Conservation (phyloP, 331 rosid genomes). For the Quercus tomentella region DNA sequence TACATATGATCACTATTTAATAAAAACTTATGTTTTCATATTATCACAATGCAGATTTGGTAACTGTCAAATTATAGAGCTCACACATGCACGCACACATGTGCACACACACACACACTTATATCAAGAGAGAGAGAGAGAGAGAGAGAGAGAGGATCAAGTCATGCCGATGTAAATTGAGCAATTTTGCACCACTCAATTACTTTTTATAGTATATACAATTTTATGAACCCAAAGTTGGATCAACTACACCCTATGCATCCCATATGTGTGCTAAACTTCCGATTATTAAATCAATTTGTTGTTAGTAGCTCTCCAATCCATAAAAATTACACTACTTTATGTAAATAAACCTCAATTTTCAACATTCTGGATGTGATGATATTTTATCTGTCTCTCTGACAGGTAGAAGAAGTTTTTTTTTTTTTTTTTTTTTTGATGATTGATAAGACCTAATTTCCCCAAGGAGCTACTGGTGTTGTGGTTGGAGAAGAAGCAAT, state of each 20-base stretch:
- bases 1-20: background rate
- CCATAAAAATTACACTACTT: background rate
- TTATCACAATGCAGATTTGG: no score
- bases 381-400: background rate
- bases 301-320: background rate
- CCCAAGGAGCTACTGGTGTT: constrained; percentile 67
- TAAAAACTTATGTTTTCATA: background rate
- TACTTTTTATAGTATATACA: background rate
- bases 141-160: background rate
- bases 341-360: background rate
- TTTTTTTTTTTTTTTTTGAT: background rate
- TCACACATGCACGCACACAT: accelerated
- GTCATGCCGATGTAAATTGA: background rate
- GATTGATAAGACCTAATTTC: background rate
- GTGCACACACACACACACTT: no score
- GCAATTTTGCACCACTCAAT: background rate
- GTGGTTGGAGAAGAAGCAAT: constrained; percentile 64
- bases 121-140: no score
- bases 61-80: background rate
- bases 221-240: background rate
- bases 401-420: background rate
- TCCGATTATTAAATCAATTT: background rate
- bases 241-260: background rate
- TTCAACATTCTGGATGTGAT: background rate
- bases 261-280: background rate